A percentile compares a stretch with the other conserved stretches of the same genome.
These are phyloP conservation scores for Fusarium solani-melongenae DNA, from an alignment of 2,329 filamentous ascomycete species.

Conservation along the genomic window DNA sequence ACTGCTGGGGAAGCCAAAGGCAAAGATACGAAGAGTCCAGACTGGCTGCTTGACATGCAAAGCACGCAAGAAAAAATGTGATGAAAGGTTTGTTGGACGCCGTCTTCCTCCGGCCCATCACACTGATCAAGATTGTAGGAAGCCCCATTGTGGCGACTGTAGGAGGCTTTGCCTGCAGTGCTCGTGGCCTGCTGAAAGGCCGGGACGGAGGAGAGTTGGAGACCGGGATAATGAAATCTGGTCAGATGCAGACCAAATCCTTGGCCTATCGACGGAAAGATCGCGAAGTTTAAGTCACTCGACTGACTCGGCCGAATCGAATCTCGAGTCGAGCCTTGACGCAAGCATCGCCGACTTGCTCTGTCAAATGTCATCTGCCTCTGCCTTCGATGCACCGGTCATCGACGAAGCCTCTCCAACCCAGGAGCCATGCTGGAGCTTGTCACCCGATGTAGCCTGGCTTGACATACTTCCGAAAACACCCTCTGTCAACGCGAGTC, in stretches of 20 bases:
- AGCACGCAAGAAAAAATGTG: conserved; percentile 60
- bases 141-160: conserved; percentile 55
- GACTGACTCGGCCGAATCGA: background rate
- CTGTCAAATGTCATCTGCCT: background rate
- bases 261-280: background rate
- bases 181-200: conserved; percentile 44
- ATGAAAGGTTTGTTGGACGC: conserved; percentile 46
- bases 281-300: background rate
- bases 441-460: background rate
- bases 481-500: background rate
- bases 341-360: background rate
- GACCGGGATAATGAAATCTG: background rate
- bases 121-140: conserved; percentile 19
- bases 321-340: background rate
- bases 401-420: background rate
- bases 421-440: background rate
- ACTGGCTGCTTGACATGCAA: conserved; percentile 59
- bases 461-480: background rate
- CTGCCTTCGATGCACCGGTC: background rate
- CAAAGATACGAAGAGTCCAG: conserved; percentile 48
- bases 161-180: conserved; percentile 49
- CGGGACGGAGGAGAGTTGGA: background rate
- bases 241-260: background rate
- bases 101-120: background rate
- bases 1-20: conserved; percentile 44